Percentiles rank a stretch among this genome's conserved stretches.
phyloP scores from a whole-genome alignment of 2,329 filamentous ascomycete genomes.

The Emericellopsis atlantica region DNA sequence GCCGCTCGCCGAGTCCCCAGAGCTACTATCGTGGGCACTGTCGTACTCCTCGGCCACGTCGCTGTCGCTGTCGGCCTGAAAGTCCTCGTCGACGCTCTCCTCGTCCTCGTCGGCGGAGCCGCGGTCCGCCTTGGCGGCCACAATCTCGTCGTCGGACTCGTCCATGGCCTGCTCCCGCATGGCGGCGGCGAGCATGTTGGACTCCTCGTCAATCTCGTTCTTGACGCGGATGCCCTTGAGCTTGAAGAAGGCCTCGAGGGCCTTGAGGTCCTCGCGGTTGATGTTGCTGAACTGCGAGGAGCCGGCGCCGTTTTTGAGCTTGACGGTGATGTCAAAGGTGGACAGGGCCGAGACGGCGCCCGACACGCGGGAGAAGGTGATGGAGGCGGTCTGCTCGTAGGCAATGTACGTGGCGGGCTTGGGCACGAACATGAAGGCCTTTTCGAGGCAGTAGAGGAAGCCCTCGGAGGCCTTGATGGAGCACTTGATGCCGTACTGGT shows the following conservation, averaged over 20 bases:
- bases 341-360: slow-evolving; percentile 87
- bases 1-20: slow-evolving; percentile 40
- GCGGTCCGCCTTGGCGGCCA: slow-evolving; percentile 57
- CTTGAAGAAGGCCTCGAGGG: slow-evolving; percentile 95
- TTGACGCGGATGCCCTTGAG: slow-evolving; percentile 89
- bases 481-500: slow-evolving; percentile 93
- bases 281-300: slow-evolving; percentile 99
- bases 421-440: slow-evolving; percentile 97
- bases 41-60: slow-evolving; percentile 97
- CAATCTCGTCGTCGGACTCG: slow-evolving; percentile 73
- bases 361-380: slow-evolving; percentile 92
- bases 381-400: slow-evolving; percentile 81
- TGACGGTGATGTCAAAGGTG: slow-evolving; percentile 94
- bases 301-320: slow-evolving; percentile 72
- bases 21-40: slow-evolving; percentile 77
- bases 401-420: slow-evolving; percentile 96
- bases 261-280: slow-evolving; percentile 93
- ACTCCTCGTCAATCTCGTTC: slow-evolving; percentile 97
- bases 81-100: slow-evolving; percentile 92
- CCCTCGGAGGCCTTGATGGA: slow-evolving; percentile 99
- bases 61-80: slow-evolving; percentile 80
- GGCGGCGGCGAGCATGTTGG: slow-evolving; percentile 65
- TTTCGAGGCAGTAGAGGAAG: slow-evolving; percentile 92
- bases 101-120: slow-evolving; percentile 94
- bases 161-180: slow-evolving; percentile 74